Evolutionary conservation across 2,329 filamentous ascomycete species (phyloP).

Genomic region (Venturia oleaginea): DNA sequence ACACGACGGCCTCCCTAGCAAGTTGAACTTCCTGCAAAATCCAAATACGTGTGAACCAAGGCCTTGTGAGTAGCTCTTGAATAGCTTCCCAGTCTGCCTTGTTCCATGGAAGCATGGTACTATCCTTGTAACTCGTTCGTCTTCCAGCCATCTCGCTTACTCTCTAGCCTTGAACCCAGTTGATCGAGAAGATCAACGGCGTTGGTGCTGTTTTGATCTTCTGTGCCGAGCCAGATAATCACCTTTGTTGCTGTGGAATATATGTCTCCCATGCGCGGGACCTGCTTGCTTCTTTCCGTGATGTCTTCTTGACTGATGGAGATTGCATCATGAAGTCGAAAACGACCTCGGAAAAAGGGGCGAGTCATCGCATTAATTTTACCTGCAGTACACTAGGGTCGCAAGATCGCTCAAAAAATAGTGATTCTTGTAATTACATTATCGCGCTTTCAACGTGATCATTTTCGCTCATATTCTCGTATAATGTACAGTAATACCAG

Average conservation of each 20-base stretch:
- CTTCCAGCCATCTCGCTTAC: not conserved
- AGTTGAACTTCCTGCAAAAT: not conserved
- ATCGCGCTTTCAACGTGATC: too few species aligned
- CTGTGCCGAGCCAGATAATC: slow-evolving; percentile 14
- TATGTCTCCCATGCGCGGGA: slow-evolving; percentile 19
- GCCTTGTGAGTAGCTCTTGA: not conserved
- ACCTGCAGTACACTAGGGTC: too few species aligned
- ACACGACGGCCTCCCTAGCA: not conserved
- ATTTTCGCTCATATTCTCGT: too few species aligned
- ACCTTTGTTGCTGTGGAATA: slow-evolving; percentile 17
- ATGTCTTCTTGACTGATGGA: slow-evolving; percentile 20
- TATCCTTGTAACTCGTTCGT: not conserved
- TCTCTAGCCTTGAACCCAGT: not conserved
- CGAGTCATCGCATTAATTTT: too few species aligned
- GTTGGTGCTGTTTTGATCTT: not conserved
- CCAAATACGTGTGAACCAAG: slow-evolving; percentile 3
- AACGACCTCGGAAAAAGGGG: too few species aligned
- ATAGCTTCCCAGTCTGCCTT: not conserved
- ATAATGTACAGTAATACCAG: too few species aligned
- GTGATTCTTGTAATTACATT: too few species aligned
- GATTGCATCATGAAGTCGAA: too few species aligned
- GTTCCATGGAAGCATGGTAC: not conserved
- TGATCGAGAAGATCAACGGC: not conserved
- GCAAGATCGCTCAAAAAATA: too few species aligned
- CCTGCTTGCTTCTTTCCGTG: slow-evolving; percentile 18